Base-by-base conservation (phyloP, 2,329 filamentous ascomycete genomes). In the Penicillium occitanis region DNA sequence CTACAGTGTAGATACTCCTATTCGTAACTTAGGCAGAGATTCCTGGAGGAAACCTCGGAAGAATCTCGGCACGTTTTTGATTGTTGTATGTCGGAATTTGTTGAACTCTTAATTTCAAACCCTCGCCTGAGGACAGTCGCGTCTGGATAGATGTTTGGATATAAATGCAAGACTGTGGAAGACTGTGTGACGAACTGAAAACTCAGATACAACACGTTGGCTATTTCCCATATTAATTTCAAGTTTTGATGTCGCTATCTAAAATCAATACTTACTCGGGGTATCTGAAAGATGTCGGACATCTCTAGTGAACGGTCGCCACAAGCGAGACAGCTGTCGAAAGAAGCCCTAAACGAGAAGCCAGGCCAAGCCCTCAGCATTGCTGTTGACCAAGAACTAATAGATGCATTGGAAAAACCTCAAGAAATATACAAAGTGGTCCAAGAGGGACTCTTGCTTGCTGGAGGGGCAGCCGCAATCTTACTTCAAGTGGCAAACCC, bases 401-500 rank as follows among this genome's bases (percentile, higher is more conserved):
- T 44, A n/a, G 42, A 44, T n/a, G 42, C 42, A 44, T 8, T 44
- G 42, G 68, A 77, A 65, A 63, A 72, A 37, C 72, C 72, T 33
- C 70, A 72, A 40, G 68, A 73, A 37, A 70, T 79, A 40, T 72
- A 73, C 44, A 71, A 73, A 37, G 72, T 80, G 48, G 71, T 78
- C 13, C 73, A 71, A 50, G 75, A 80, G 66, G 75, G 69, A 35
- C 75, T 79, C 48, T 64, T 79, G 10, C 71, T 79, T 44, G 75
- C 74, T n/a, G 76, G 74, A 14, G 76, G 76, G 4, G 77, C 74
- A 1, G 73, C 71, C 5, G 77, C 78, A 22, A 78, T 81, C 57
- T 72, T 81, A 2, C 73, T 80, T 10, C 79, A 80, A 65, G 74
- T 80, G n/a, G 78, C 79, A 40, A 74, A 79, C 61, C 77, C 79